phyloP scores from a whole-genome alignment of 2,329 filamentous ascomycete genomes.

The Ophidiomyces ophidiicola region DNA sequence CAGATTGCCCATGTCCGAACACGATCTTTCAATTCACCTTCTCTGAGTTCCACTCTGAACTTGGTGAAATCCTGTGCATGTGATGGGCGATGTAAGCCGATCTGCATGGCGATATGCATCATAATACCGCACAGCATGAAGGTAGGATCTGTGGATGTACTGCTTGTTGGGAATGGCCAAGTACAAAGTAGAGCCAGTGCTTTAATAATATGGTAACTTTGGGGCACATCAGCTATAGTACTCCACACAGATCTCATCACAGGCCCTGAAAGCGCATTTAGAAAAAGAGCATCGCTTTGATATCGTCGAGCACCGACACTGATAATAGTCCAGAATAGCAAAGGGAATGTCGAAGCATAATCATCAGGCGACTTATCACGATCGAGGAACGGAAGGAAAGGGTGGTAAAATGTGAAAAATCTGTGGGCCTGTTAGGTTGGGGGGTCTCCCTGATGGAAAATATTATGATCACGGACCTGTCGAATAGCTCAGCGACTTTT shows the following conservation, averaged over 20 bases:
- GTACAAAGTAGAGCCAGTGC: slow-evolving; percentile 51
- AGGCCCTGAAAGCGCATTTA: slow-evolving; percentile 42
- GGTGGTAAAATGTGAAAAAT: slow-evolving; percentile 53
- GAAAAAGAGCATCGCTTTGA: slow-evolving; percentile 41
- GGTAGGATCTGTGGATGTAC: slow-evolving; percentile 51
- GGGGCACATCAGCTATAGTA: slow-evolving; percentile 48
- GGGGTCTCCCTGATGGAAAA: neutral
- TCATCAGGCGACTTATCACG: slow-evolving; percentile 42
- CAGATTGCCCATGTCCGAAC: slow-evolving; percentile 56
- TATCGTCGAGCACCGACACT: slow-evolving; percentile 51
- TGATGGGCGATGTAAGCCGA: slow-evolving; percentile 52
- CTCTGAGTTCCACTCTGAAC: slow-evolving; percentile 42
- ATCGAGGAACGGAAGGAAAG: slow-evolving; percentile 52
- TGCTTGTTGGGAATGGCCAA: slow-evolving; percentile 53
- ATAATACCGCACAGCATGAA: slow-evolving; percentile 55
- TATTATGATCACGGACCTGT: slow-evolving; percentile 26
- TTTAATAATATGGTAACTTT: slow-evolving; percentile 54
- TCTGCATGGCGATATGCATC: slow-evolving; percentile 57
- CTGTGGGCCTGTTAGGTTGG: slow-evolving; percentile 28
- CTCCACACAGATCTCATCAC: slow-evolving; percentile 50
- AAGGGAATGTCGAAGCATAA: slow-evolving; percentile 46
- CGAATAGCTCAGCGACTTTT: slow-evolving; percentile 35
- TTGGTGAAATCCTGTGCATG: slow-evolving; percentile 48
- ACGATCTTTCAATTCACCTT: slow-evolving; percentile 52
- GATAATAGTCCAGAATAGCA: slow-evolving; percentile 58